Percentiles rank a stretch among this genome's conserved stretches.
phyloP scores from a whole-genome alignment of 139 green algal genomes.

The Coelastrella sp. region DNA sequence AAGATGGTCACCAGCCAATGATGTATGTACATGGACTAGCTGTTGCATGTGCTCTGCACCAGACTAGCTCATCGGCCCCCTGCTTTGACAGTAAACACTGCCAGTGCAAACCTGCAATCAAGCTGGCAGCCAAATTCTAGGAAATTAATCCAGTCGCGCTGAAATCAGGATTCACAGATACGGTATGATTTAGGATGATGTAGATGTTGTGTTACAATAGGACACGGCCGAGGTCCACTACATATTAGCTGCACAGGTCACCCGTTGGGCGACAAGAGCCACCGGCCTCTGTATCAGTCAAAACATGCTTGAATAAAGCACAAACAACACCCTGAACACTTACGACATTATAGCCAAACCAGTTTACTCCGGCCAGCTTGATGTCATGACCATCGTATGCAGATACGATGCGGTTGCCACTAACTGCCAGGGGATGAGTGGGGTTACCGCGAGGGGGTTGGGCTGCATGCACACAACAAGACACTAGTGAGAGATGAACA shows the following conservation, averaged over 20 bases:
- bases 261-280: too few species aligned
- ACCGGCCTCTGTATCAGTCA: not conserved
- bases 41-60: too few species aligned
- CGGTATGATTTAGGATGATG: too few species aligned
- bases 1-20: not conserved
- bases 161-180: too few species aligned
- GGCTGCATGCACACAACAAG: not conserved
- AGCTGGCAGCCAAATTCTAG: too few species aligned
- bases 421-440: not conserved
- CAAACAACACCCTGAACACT: not conserved
- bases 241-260: too few species aligned
- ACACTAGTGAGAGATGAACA: not conserved
- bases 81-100: too few species aligned
- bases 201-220: too few species aligned
- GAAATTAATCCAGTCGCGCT: too few species aligned
- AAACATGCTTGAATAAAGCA: not conserved
- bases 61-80: too few species aligned
- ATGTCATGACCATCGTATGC: not conserved
- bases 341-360: constrained; percentile 46
- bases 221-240: too few species aligned
- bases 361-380: constrained; percentile 29
- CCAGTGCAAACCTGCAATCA: too few species aligned
- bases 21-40: not conserved
- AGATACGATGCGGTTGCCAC: not conserved
- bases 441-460: constrained; percentile 24